phyloP scores from a whole-genome alignment of 768 basidiomycete species.

The Candolleomyces eurysporus region DNA sequence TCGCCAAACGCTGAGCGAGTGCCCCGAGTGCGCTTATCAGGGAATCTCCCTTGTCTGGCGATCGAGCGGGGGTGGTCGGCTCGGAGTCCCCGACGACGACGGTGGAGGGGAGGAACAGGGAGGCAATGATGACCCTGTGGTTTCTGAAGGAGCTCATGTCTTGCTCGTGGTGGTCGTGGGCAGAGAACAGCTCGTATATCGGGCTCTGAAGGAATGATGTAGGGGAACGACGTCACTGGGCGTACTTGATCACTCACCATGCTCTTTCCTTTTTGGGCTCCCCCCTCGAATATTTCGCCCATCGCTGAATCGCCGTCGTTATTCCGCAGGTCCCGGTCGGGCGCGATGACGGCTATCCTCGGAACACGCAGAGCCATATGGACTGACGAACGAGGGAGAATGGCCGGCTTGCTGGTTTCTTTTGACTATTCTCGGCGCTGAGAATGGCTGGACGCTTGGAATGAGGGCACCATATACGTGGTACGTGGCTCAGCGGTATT shows the following conservation, averaged over 20 bases:
- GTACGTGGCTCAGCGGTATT: no score
- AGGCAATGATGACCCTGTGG: conserved; percentile 76
- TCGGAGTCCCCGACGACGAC: conserved; percentile 59
- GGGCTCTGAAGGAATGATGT: conserved; percentile 4
- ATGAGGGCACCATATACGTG: no score
- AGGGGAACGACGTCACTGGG: conserved; percentile 5
- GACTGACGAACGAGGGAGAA: background rate
- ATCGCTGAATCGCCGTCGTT: conserved; percentile 5
- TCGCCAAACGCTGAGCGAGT: conserved; percentile 18
- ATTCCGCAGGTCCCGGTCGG: conserved; percentile 2
- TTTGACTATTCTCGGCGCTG: no score
- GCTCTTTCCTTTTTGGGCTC: background rate
- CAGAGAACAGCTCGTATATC: background rate
- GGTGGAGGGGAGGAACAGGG: conserved; percentile 81
- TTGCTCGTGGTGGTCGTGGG: conserved; percentile 5
- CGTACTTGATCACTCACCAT: background rate
- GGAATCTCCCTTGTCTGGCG: conserved; percentile 8
- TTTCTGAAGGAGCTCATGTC: conserved; percentile 69
- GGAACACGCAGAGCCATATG: conserved; percentile 7
- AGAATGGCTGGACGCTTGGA: no score
- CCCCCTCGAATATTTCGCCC: conserved; percentile 4
- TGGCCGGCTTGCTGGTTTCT: no score
- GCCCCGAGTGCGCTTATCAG: conserved; percentile 20
- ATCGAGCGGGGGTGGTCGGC: conserved; percentile 47
- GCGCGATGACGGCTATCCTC: conserved; percentile 8